Conservation (phyloP, 1,284 basidiomycete genomes). For the Trichosporon coremiiforme region DNA sequence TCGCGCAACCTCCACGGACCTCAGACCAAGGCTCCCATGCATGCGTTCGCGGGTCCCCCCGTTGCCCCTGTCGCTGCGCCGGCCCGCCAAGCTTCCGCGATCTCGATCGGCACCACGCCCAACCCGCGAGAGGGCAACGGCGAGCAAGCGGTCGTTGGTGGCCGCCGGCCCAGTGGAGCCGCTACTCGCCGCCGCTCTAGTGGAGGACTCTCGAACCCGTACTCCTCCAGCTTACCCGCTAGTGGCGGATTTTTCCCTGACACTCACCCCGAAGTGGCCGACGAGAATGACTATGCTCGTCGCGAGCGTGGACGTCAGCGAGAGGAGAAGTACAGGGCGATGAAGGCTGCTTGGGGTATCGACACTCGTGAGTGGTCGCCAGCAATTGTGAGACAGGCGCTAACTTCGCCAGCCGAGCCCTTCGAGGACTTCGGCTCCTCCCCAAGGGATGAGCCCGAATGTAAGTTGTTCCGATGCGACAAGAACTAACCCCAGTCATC, state of each 20-base stretch:
- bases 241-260: conserved; percentile 54
- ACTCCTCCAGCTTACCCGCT: conserved; percentile 53
- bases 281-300: conserved; percentile 43
- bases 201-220: conserved; percentile 52
- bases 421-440: conserved; percentile 56
- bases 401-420: conserved; percentile 51
- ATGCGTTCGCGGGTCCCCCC: conserved; percentile 42
- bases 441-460: conserved; percentile 40
- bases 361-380: conserved; percentile 50
- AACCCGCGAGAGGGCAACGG: conserved; percentile 11
- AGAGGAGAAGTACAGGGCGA: conserved; percentile 51
- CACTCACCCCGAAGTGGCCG: conserved; percentile 29
- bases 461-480: neutral
- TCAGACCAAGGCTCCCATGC: conserved; percentile 50
- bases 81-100: neutral
- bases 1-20: conserved; percentile 52
- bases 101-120: conserved; percentile 11
- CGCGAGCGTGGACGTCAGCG: conserved; percentile 47
- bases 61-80: conserved; percentile 14
- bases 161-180: neutral
- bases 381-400: neutral
- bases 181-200: conserved; percentile 34
- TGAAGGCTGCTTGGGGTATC: conserved; percentile 57
- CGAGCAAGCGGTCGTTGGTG: conserved; percentile 10
- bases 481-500: conserved; percentile 30